These are phyloP conservation scores for Aspergillus viridinutans DNA, from an alignment of 2,329 filamentous ascomycete species.

Conservation along the genomic window DNA sequence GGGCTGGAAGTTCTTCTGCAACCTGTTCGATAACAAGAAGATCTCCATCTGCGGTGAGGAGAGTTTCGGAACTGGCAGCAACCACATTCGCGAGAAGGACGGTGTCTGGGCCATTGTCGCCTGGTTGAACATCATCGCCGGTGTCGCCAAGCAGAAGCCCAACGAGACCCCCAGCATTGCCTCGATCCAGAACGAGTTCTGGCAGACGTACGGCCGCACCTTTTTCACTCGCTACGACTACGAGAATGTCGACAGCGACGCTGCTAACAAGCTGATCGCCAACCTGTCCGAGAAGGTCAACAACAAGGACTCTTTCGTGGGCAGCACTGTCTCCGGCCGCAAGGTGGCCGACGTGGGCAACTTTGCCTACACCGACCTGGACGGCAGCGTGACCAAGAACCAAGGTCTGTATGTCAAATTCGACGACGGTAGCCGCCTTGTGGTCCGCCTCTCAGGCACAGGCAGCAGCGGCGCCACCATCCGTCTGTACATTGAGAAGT, in stretches of 20 bases:
- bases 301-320: conserved; percentile 69
- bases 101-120: conserved; percentile 95
- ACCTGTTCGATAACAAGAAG: conserved; percentile 89
- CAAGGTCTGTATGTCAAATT: conserved; percentile 95
- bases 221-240: conserved; percentile 99
- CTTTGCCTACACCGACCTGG: conserved; percentile 98
- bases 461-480: conserved; percentile 95
- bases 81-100: conserved; percentile 99
- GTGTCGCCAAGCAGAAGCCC: conserved; percentile 76
- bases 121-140: conserved; percentile 98
- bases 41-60: conserved; percentile 98
- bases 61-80: conserved; percentile 95
- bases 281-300: conserved; percentile 75
- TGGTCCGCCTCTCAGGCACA: conserved; percentile 91
- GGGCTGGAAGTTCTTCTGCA: conserved; percentile 99
- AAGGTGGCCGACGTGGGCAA: conserved; percentile 88
- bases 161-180: conserved; percentile 84
- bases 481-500: conserved; percentile 93
- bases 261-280: conserved; percentile 83
- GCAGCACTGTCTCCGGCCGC: conserved; percentile 74
- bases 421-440: conserved; percentile 88
- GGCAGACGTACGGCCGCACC: conserved; percentile 89
- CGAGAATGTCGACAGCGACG: conserved; percentile 87
- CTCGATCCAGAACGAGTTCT: conserved; percentile 96
- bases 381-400: conserved; percentile 91